Base-by-base conservation (phyloP, 495 filamentous ascomycete genomes). In the Hypoxylon fuscum region DNA sequence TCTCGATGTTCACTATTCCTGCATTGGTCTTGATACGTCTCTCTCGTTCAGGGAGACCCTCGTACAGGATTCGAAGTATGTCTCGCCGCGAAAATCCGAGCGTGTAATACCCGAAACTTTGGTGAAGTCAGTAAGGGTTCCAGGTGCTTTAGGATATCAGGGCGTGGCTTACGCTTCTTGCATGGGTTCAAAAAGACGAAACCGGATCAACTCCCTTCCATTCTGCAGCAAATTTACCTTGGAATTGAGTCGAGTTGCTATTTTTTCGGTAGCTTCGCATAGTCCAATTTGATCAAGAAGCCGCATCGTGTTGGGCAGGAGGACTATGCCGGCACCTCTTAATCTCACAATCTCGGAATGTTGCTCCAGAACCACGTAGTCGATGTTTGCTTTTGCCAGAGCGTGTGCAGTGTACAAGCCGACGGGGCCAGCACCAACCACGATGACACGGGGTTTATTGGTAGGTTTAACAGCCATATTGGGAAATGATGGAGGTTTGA, bases 361-460 rank as follows among this genome's bases (percentile, higher is more conserved):
- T 15, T 70, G 69, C 62, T 85, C 84, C 8, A 85, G 73, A 0
- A 87, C 34, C 7, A 82, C 54, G 27, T 76, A 80, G 48, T 83
- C 79, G 56, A 87, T 80, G 17, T 69, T 66, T 1, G 70, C 73
- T 21, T 54, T 52, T 0, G 71, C 46, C 5, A 87, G 70, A 5
- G 58, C 63, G 27, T 83, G 74, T 0, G 83, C 81, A 1, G 80
- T 55, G 9, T 77, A 77, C 4, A 87, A 55, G 0, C 83, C 84
- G 3, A 76, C 69, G 17, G 84, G 73, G 0, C 76, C 77, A 4
- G 76, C 81, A 14, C 83, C 83, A 17, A 78, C 74, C 11, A 87
- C 74, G 40, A 87, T 78, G 15, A 79, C 79, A 23, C 72, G 76
- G 70, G 81, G 76, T 15, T 34, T 34, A 34, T 38, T 38, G 12